Conservation (phyloP, 1,284 basidiomycete species). For the Pholiota adiposa region DNA sequence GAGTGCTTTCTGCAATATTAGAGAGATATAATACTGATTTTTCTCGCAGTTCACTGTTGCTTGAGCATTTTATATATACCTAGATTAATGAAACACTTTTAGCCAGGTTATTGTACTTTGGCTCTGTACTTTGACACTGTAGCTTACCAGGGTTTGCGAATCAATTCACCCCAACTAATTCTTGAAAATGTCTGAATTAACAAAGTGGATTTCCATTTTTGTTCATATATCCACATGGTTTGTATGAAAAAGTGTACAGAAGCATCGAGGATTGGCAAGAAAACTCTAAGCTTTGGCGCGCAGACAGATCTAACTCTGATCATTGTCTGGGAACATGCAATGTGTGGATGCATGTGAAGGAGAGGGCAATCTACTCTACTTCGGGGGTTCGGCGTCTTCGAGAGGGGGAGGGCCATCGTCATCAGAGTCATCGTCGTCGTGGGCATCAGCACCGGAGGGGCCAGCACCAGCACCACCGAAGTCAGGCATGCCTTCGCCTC, state of each 20-base stretch:
- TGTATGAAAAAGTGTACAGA: no score
- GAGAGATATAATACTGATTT: slow-evolving; percentile 2
- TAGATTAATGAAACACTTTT: not conserved
- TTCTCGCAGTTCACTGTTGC: slow-evolving; percentile 48
- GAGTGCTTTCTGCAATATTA: slow-evolving; percentile 21
- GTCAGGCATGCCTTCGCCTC: slow-evolving; percentile 32
- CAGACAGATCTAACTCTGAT: not conserved
- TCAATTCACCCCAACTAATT: not conserved
- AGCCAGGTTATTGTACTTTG: not conserved
- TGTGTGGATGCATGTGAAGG: not conserved
- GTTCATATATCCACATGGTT: not conserved
- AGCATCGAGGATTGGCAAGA: not conserved
- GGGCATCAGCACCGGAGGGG: slow-evolving; percentile 40
- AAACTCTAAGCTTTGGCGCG: not conserved
- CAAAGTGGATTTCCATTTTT: not conserved
- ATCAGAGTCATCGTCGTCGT: slow-evolving; percentile 56
- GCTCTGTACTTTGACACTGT: not conserved
- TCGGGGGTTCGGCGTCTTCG: slow-evolving; percentile 60
- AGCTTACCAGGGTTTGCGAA: no score
- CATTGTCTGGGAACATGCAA: not conserved
- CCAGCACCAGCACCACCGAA: slow-evolving; percentile 33
- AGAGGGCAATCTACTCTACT: slow-evolving; percentile 14
- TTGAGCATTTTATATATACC: not conserved
- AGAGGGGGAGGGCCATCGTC: slow-evolving; percentile 79
- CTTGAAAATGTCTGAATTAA: not conserved